These are phyloP conservation scores for Lentithecium fluviatile DNA, from an alignment of 495 filamentous ascomycete genomes.

Conservation along the genomic window DNA sequence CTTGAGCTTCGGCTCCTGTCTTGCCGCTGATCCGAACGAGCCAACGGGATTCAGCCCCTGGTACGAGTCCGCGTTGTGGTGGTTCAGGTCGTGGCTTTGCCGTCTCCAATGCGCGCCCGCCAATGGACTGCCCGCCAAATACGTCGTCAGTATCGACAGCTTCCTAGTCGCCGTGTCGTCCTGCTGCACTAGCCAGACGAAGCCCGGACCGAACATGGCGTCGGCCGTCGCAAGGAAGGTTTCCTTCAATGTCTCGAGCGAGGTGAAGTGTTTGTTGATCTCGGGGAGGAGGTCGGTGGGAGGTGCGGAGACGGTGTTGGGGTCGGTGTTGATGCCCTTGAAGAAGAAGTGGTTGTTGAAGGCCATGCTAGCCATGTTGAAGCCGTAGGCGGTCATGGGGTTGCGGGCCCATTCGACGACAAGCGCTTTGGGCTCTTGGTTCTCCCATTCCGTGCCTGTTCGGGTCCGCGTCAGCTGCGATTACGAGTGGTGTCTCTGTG, in stretches of 20 bases:
- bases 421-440: conserved; percentile 62
- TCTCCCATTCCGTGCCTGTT: conserved; percentile 53
- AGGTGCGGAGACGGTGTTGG: conserved; percentile 53
- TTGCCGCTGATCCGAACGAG: conserved; percentile 46
- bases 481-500: not conserved
- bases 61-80: conserved; percentile 42
- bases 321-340: conserved; percentile 55
- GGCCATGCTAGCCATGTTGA: conserved; percentile 95
- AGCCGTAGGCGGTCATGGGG: conserved; percentile 69
- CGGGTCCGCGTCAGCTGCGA: not conserved
- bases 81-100: conserved; percentile 81
- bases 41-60: conserved; percentile 44
- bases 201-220: conserved; percentile 94
- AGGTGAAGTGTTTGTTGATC: conserved; percentile 69
- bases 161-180: conserved; percentile 43
- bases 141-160: conserved; percentile 80
- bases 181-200: conserved; percentile 80
- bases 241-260: conserved; percentile 71
- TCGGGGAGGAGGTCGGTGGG: conserved; percentile 41
- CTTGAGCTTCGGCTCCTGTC: conserved; percentile 48
- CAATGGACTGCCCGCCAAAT: conserved; percentile 87
- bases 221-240: conserved; percentile 79
- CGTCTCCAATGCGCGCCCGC: conserved; percentile 76
- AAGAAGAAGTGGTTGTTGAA: conserved; percentile 99
- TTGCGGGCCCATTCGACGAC: conserved; percentile 75